Evolutionary conservation across 2,329 filamentous ascomycete species (phyloP).

Genomic region (Pseudogymnoascus sp.): DNA sequence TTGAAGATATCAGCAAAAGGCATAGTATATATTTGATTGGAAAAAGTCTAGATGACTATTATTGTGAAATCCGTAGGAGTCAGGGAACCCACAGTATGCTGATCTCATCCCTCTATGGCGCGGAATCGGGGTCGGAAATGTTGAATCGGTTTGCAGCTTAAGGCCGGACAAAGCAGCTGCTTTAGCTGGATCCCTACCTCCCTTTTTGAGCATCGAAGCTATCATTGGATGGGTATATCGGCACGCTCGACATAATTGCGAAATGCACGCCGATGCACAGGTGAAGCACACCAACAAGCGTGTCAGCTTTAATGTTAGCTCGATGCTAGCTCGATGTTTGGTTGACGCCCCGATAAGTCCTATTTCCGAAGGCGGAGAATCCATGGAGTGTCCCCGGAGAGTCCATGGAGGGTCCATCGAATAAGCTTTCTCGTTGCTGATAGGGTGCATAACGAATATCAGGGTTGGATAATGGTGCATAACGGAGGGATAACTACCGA

Average conservation of each 20-base stretch:
- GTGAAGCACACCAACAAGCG: not conserved
- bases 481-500: not conserved
- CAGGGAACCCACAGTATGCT: not conserved
- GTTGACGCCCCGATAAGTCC: not conserved
- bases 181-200: not conserved
- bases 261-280: slow-evolving; percentile 1
- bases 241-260: not conserved
- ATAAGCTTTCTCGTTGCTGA: not conserved
- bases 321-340: not conserved
- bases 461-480: not conserved
- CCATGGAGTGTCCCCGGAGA: not conserved
- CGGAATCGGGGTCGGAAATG: not conserved
- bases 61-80: not conserved
- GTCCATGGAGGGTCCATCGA: not conserved
- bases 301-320: not conserved
- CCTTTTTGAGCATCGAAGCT: not conserved
- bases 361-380: not conserved
- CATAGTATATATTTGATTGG: not conserved
- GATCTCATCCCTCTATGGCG: not conserved
- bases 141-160: not conserved
- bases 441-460: not conserved
- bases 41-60: not conserved
- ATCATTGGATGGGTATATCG: slow-evolving; percentile 1
- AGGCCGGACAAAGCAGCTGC: not conserved
- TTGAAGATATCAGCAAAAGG: not conserved